Conservation (phyloP, 306 rosid species). For the Boehmeria nivea region DNA sequence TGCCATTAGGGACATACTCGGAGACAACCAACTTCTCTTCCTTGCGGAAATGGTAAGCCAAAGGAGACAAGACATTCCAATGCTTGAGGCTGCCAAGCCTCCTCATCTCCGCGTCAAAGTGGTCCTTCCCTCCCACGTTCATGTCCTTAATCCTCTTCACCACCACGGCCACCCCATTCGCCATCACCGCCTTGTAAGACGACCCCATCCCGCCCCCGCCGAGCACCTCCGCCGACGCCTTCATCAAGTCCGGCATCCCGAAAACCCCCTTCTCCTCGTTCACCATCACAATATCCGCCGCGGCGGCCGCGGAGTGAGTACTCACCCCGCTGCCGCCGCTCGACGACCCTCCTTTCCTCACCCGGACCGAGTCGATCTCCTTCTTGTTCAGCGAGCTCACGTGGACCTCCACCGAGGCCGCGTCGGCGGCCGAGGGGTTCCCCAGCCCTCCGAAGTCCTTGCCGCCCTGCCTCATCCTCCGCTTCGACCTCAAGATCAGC, state of each 20-base stretch:
- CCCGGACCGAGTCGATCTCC: constrained; percentile 6
- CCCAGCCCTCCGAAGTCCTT: constrained; percentile 5
- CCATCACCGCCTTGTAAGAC: constrained; percentile 73
- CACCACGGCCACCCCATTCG: constrained; percentile 70
- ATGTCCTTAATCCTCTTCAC: constrained; percentile 75
- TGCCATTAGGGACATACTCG: constrained; percentile 63
- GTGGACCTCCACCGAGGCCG: constrained; percentile 37
- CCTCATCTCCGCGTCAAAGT: constrained; percentile 56
- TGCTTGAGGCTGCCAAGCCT: constrained; percentile 35
- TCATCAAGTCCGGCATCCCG: constrained; percentile 74
- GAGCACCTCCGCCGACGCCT: constrained; percentile 70
- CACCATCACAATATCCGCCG: constrained; percentile 43
- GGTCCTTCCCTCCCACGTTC: constrained; percentile 56
- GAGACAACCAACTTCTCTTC: constrained; percentile 57
- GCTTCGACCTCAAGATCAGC: constrained; percentile 20
- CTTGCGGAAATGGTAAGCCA: constrained; percentile 63
- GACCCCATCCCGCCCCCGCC: constrained; percentile 71
- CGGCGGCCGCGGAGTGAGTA: neutral
- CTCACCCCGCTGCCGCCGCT: constrained; percentile 16
- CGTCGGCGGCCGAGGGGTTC: neutral
- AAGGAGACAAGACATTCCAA: constrained; percentile 57
- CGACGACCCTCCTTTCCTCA: constrained; percentile 20
- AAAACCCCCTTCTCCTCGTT: constrained; percentile 58
- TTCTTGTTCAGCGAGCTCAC: constrained; percentile 33
- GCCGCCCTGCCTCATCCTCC: constrained; percentile 8